A percentile compares a stretch with the other conserved stretches of the same genome.
phyloP scores from a whole-genome alignment of 192 early-diverging fungal species.

The Backusella westeae region DNA sequence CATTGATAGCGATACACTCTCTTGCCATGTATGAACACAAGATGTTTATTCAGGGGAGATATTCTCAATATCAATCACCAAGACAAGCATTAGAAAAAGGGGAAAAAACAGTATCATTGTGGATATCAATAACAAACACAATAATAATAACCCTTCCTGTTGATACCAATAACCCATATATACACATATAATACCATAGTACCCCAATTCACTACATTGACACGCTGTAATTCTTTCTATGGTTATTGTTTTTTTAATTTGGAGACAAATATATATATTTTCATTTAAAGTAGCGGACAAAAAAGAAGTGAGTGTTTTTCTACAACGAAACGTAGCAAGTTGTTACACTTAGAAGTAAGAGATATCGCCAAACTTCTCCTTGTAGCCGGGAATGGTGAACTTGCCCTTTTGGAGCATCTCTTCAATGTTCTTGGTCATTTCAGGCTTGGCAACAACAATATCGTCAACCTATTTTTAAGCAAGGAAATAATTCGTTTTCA shows the following conservation, averaged over 20 bases:
- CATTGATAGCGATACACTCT: too few relatives aligned
- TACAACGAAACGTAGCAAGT: not conserved
- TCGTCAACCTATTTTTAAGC: slow-evolving; percentile 73
- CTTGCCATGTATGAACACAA: too few relatives aligned
- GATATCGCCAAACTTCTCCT: slow-evolving; percentile 88
- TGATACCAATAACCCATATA: not conserved
- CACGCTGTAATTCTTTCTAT: not conserved
- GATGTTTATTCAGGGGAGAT: too few relatives aligned
- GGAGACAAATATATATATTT: slow-evolving; percentile 5
- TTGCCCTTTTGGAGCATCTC: slow-evolving; percentile 90
- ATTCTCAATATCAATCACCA: too few relatives aligned
- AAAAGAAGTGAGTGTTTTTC: not conserved
- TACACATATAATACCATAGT: not conserved
- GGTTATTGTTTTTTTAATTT: not conserved
- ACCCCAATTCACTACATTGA: not conserved
- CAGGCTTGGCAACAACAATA: slow-evolving; percentile 90
- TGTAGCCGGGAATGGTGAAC: slow-evolving; percentile 93
- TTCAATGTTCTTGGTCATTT: slow-evolving; percentile 85
- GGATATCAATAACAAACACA: too few relatives aligned
- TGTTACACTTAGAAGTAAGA: slow-evolving; percentile 57
- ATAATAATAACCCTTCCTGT: too few relatives aligned
- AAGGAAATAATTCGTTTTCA: not conserved
- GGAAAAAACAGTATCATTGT: too few relatives aligned
- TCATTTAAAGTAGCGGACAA: not conserved
- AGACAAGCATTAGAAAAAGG: too few relatives aligned